phyloP scores from a whole-genome alignment of 192 early-diverging fungal species.

The Chytriomyces hyalinus region DNA sequence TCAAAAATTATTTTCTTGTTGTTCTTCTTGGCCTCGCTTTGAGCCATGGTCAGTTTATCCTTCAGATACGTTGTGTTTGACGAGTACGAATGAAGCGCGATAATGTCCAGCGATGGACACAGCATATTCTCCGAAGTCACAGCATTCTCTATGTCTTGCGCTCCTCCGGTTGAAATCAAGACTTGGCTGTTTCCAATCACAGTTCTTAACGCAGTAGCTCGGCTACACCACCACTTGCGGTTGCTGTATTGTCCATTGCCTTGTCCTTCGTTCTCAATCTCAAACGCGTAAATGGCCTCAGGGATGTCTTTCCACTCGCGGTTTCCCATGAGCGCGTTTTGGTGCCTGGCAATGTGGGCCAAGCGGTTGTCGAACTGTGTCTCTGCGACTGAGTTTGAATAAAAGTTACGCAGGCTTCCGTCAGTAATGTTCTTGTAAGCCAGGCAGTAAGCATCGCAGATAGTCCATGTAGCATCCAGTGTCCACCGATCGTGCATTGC shows the following conservation, averaged over 20 bases:
- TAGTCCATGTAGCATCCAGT: conserved; percentile 22
- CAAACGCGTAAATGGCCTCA: conserved; percentile 28
- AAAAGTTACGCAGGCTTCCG: conserved; percentile 12
- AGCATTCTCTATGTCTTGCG: conserved; percentile 12
- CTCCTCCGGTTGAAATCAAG: conserved; percentile 33
- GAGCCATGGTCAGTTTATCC: conserved; percentile 11
- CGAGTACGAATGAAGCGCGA: conserved; percentile 32
- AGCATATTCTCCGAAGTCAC: conserved; percentile 18
- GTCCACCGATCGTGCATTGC: conserved; percentile 35
- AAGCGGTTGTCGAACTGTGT: conserved; percentile 20
- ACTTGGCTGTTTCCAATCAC: not conserved
- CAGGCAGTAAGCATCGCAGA: conserved; percentile 34
- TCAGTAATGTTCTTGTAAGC: not conserved
- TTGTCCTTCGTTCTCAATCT: conserved; percentile 38
- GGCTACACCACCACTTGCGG: conserved; percentile 29
- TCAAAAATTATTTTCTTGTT: conserved; percentile 2
- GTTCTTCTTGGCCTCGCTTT: not conserved
- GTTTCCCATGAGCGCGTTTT: conserved; percentile 21
- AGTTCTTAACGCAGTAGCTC: conserved; percentile 19
- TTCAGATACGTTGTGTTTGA: not conserved
- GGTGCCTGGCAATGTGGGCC: conserved; percentile 31
- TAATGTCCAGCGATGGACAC: conserved; percentile 27
- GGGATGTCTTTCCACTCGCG: conserved; percentile 28
- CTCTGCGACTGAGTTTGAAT: not conserved
- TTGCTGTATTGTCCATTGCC: conserved; percentile 26